Evolutionary conservation across 1,284 basidiomycete species (phyloP), one percentile per base, ranked within the genome.

Genomic region (Afroboletus lepidellus): DNA sequence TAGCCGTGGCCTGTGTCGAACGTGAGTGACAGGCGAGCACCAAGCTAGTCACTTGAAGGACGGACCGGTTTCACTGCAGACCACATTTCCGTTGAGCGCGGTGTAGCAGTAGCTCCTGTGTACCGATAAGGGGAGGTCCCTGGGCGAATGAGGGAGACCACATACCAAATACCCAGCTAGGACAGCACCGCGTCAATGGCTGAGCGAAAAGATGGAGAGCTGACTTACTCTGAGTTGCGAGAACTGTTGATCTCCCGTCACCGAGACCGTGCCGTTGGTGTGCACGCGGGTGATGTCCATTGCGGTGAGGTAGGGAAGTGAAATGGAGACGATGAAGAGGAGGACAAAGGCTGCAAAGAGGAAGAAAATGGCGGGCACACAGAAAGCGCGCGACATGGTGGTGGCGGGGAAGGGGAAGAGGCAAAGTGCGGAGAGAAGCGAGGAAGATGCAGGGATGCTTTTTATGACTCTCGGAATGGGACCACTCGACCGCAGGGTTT

Each of bases 291-390:
- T 74, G 59, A 90, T 74, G 67, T 90, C 87, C 56, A 89, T 70
- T 0, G 76, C 78, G 29, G 80, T 72, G 25, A 90, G 70, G 69
- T 72, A 83, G 2, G 87, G 88, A 7, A 89, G 71, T 5, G 87
- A 89, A 45, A 90, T 75, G 20, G 86, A 82, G 41, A 82, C 79
- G 56, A 90, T 69, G 66, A 89, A 73, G 60, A 78, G 78, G 50
- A 90, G 77, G 5, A 86, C 76, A 54, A 88, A 77, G 25, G 88
- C 85, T 47, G 67, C 69, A 58, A 81, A 72, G 48, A 90, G 74
- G 63, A 88, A 78, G 55, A 86, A 61, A 32, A 84, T 65, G 27
- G 83, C 85, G 3, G 84, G 82, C 53, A 87, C 74, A 60, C 83
- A 85, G 69, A 85, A 84, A n/a, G 67, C 62, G 58, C 81, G 77